A percentile compares a stretch with the other conserved stretches of the same genome.
Evolutionary conservation across 176 grass and related monocot genomes (phyloP).

Genomic region (Echinochloa phyllopogon): DNA sequence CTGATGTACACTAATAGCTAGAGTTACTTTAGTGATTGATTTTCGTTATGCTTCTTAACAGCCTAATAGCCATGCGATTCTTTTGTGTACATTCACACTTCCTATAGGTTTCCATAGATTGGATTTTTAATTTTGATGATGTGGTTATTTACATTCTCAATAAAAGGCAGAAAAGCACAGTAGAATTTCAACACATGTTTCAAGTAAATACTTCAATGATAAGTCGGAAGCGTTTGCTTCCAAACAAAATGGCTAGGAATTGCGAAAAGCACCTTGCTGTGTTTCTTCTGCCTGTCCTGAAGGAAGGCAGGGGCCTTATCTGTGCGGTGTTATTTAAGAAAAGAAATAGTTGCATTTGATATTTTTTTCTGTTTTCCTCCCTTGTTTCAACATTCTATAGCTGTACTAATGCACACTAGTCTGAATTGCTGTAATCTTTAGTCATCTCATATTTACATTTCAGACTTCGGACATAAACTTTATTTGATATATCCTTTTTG

Average conservation of each 20-base stretch:
- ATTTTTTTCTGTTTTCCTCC: not conserved
- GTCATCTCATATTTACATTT: not conserved
- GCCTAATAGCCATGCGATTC: not conserved
- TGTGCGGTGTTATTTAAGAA: not conserved
- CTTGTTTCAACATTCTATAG: not conserved
- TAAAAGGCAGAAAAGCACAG: constrained; percentile 3
- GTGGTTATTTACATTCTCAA: constrained; percentile 11
- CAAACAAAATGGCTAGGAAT: not conserved
- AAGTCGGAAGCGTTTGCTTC: not conserved
- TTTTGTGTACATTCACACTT: not conserved
- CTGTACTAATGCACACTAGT: not conserved
- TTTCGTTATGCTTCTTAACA: not conserved
- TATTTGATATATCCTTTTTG: not conserved
- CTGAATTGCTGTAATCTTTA: not conserved
- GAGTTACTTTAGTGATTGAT: not conserved
- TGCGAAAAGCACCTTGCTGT: not conserved
- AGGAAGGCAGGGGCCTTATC: not conserved
- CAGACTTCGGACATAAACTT: constrained; percentile 9
- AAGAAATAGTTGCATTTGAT: not conserved
- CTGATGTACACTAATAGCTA: not conserved
- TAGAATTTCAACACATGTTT: not conserved
- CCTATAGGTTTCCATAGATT: not conserved
- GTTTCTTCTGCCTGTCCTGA: not conserved
- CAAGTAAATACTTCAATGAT: not conserved
- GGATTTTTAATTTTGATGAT: constrained; percentile 4